These are phyloP conservation scores for Drosera spatulata DNA, from an alignment of 179 eudicot species.

Conservation along the genomic window DNA sequence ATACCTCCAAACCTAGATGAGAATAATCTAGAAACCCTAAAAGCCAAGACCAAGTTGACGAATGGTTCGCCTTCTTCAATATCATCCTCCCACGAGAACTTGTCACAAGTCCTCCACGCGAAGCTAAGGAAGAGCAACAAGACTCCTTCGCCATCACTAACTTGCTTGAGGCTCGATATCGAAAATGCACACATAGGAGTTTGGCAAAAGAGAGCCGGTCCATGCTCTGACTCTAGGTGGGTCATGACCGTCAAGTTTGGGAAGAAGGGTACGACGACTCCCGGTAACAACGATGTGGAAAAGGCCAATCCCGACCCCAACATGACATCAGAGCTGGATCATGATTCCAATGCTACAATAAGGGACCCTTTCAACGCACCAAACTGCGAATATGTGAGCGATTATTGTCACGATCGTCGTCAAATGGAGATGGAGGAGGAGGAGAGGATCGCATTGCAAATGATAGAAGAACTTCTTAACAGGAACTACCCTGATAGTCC, in stretches of 20 bases:
- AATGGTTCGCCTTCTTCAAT: background rate
- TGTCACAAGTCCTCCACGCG: constrained; percentile 13
- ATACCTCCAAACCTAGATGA: constrained; percentile 14
- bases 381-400: background rate
- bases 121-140: constrained; percentile 21
- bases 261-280: background rate
- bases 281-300: background rate
- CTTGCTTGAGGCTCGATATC: constrained; percentile 68
- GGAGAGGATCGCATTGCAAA: constrained; percentile 65
- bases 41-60: background rate
- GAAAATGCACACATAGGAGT: constrained; percentile 67
- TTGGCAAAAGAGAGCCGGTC: constrained; percentile 72
- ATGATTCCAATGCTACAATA: background rate
- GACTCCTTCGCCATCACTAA: constrained; percentile 55
- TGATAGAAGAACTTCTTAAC: constrained; percentile 77
- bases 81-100: constrained; percentile 1
- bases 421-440: constrained; percentile 43
- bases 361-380: background rate
- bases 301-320: background rate
- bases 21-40: background rate
- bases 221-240: constrained; percentile 39
- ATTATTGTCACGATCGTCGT: background rate
- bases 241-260: constrained; percentile 63
- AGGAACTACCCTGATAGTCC: constrained; percentile 8
- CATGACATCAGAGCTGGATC: too few relatives aligned